Conservation (phyloP, 768 basidiomycete species). For the Mycena indigotica region DNA sequence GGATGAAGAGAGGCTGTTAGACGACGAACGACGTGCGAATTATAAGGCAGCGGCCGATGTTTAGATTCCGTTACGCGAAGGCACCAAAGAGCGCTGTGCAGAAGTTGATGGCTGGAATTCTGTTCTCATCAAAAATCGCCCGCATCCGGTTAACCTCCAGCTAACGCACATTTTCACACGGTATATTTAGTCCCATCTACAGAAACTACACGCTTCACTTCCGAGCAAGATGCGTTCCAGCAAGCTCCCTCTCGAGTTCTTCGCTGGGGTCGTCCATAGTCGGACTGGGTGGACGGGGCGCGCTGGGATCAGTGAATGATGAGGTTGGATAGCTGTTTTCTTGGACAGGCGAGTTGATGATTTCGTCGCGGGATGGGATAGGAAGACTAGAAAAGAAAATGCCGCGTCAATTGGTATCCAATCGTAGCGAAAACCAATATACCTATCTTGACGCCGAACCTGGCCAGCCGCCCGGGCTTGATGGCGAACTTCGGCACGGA, state of each 20-base stretch:
- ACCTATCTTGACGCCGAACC: slow-evolving; percentile 80
- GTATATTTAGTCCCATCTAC: slow-evolving; percentile 7
- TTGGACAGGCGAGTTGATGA: slow-evolving; percentile 72
- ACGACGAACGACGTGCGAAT: background rate
- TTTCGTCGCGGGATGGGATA: slow-evolving; percentile 80
- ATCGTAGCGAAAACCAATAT: no score
- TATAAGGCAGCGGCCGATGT: background rate
- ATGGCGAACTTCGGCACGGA: slow-evolving; percentile 86
- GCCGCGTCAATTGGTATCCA: background rate
- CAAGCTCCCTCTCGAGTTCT: slow-evolving; percentile 83
- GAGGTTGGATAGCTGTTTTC: slow-evolving; percentile 69
- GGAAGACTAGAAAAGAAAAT: slow-evolving; percentile 54
- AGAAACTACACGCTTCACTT: slow-evolving; percentile 20
- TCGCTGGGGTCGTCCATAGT: slow-evolving; percentile 85
- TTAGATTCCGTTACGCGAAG: background rate
- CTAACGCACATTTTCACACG: slow-evolving; percentile 9
- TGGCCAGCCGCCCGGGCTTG: slow-evolving; percentile 75
- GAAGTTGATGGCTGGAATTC: background rate
- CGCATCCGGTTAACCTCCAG: background rate
- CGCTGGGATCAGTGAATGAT: slow-evolving; percentile 54
- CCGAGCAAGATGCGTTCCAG: slow-evolving; percentile 60
- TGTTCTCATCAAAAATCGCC: background rate
- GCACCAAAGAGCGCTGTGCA: background rate
- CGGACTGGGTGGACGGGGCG: slow-evolving; percentile 57
- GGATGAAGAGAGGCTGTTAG: background rate